Evolutionary conservation across 257 asterid species (phyloP).

Genomic region (Nicotiana sylvestris): DNA sequence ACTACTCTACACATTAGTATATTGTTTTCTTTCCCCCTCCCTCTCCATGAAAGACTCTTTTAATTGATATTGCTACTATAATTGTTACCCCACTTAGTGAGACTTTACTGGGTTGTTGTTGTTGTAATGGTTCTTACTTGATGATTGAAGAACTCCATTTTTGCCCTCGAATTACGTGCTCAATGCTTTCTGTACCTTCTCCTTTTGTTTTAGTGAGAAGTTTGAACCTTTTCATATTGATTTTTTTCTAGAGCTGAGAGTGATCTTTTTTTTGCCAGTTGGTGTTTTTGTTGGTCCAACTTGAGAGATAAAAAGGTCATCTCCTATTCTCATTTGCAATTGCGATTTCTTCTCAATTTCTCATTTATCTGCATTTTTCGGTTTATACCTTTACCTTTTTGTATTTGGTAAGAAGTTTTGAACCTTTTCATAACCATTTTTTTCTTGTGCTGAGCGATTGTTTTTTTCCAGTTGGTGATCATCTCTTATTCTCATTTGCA

Average conservation of each 20-base stretch:
- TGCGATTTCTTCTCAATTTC: background rate
- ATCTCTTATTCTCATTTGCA: background rate
- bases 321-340: background rate
- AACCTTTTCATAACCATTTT: background rate
- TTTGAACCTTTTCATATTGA: background rate
- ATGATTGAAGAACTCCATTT: background rate
- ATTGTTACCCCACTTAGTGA: background rate
- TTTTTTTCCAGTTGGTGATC: background rate
- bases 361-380: background rate
- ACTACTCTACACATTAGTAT: background rate
- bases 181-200: background rate
- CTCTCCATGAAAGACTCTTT: background rate
- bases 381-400: background rate
- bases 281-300: background rate
- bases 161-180: background rate
- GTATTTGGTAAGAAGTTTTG: background rate
- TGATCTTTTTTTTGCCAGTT: background rate
- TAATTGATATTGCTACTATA: background rate
- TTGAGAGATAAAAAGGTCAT: background rate
- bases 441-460: background rate
- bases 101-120: background rate
- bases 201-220: background rate
- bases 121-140: background rate
- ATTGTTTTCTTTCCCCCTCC: background rate
- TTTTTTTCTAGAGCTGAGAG: background rate